Percentiles rank a stretch among this genome's conserved stretches.
phyloP scores from a whole-genome alignment of 2,329 filamentous ascomycete genomes.

The Pseudopithomyces chartarum region DNA sequence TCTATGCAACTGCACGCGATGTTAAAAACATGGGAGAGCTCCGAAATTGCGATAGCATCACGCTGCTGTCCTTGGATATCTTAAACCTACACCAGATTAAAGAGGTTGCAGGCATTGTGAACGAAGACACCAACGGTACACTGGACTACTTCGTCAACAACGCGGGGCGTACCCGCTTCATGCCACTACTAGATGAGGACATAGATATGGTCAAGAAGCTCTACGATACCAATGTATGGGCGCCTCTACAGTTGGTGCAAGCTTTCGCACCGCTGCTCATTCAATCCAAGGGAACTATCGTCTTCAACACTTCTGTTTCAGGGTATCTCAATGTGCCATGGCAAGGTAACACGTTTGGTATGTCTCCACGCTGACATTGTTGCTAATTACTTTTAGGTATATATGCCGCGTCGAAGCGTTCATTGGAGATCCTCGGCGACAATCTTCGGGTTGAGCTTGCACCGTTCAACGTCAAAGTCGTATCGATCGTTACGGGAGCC shows the following conservation, averaged over 20 bases:
- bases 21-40: slow-evolving; percentile 31
- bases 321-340: slow-evolving; percentile 6
- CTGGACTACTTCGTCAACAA: slow-evolving; percentile 49
- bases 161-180: slow-evolving; percentile 40
- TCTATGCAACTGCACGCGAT: slow-evolving; percentile 51
- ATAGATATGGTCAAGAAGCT: slow-evolving; percentile 13
- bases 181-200: slow-evolving; percentile 38
- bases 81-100: slow-evolving; percentile 5
- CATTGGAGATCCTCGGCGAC: slow-evolving; percentile 32
- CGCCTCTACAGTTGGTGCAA: background rate
- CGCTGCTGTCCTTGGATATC: slow-evolving; percentile 19
- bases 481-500: slow-evolving; percentile 16
- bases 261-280: slow-evolving; percentile 10
- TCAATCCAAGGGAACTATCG: slow-evolving; percentile 6
- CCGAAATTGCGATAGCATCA: slow-evolving; percentile 19
- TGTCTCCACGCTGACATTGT: too few species aligned
- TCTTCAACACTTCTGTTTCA: slow-evolving; percentile 5
- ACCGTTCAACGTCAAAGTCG: slow-evolving; percentile 20
- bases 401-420: slow-evolving; percentile 43
- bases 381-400: background rate
- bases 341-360: background rate
- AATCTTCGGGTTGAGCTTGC: slow-evolving; percentile 19
- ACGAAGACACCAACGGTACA: slow-evolving; percentile 3
- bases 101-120: slow-evolving; percentile 1
- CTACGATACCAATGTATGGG: slow-evolving; percentile 40